Conservation (phyloP, 164 flowering plant genomes). For the Platanus orientalis region DNA sequence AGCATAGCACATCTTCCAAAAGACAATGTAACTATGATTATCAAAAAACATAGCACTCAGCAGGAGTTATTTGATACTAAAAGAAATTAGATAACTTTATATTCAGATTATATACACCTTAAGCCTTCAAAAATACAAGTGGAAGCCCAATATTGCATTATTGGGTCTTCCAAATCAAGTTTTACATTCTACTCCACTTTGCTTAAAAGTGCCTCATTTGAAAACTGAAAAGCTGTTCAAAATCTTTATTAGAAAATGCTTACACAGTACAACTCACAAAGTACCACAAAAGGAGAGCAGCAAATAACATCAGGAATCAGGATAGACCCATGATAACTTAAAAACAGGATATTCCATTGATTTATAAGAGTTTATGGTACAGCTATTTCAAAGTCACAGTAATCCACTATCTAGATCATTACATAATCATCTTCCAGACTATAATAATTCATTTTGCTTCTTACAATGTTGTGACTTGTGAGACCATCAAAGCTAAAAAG, state of each 20-base stretch:
- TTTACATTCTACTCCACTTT: background rate
- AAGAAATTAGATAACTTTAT: background rate
- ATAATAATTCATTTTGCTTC: constrained; percentile 24
- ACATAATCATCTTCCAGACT: constrained; percentile 17
- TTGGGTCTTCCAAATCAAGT: background rate
- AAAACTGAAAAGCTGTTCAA: background rate
- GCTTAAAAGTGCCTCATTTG: background rate
- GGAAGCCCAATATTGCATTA: background rate
- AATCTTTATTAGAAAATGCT: background rate
- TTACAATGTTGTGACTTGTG: constrained; percentile 20
- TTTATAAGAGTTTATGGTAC: constrained; percentile 28
- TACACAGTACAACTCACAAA: background rate
- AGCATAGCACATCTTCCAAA: background rate
- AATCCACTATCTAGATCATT: constrained; percentile 16
- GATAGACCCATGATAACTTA: background rate
- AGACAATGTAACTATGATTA: background rate
- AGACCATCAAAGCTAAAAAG: constrained; percentile 10
- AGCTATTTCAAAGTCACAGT: constrained; percentile 18
- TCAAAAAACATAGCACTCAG: background rate
- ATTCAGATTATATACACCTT: background rate
- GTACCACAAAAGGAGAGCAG: background rate
- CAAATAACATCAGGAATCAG: background rate
- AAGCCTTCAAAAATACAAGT: background rate
- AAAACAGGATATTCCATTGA: constrained; percentile 22
- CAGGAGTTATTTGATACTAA: background rate